phyloP scores from a whole-genome alignment of 164 flowering plant species.

The Vitis amurensis region DNA sequence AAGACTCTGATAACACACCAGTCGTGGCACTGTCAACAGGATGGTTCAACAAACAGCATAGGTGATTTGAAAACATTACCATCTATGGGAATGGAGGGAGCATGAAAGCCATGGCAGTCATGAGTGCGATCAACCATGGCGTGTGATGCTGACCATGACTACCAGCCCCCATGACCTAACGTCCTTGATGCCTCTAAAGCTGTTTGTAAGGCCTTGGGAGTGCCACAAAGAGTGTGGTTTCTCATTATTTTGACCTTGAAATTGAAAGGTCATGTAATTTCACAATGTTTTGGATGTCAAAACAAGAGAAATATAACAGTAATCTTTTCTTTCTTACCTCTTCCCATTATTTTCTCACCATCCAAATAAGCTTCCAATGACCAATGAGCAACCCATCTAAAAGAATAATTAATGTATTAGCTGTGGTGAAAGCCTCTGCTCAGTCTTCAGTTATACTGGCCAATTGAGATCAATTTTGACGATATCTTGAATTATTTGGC shows the following conservation, averaged over 20 bases:
- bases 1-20: constrained; percentile 10
- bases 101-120: constrained; percentile 21
- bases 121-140: constrained; percentile 28
- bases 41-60: constrained; percentile 12
- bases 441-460: too few relatives aligned
- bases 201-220: constrained; percentile 31
- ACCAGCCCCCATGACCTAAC: constrained; percentile 27
- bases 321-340: too few relatives aligned
- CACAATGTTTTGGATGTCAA: background rate
- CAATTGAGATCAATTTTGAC: too few relatives aligned
- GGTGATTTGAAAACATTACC: constrained; percentile 13
- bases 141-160: constrained; percentile 29
- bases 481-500: too few relatives aligned
- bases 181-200: constrained; percentile 33
- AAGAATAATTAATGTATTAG: too few relatives aligned
- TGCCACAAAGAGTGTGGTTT: constrained; percentile 10
- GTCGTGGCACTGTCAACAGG: constrained; percentile 30
- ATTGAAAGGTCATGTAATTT: background rate
- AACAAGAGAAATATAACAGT: too few relatives aligned
- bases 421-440: too few relatives aligned
- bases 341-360: too few relatives aligned
- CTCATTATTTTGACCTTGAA: background rate
- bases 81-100: constrained; percentile 21
- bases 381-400: too few relatives aligned
- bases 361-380: too few relatives aligned